These are phyloP conservation scores for Apocynum venetum DNA, from an alignment of 257 asterid genomes.

Conservation along the genomic window DNA sequence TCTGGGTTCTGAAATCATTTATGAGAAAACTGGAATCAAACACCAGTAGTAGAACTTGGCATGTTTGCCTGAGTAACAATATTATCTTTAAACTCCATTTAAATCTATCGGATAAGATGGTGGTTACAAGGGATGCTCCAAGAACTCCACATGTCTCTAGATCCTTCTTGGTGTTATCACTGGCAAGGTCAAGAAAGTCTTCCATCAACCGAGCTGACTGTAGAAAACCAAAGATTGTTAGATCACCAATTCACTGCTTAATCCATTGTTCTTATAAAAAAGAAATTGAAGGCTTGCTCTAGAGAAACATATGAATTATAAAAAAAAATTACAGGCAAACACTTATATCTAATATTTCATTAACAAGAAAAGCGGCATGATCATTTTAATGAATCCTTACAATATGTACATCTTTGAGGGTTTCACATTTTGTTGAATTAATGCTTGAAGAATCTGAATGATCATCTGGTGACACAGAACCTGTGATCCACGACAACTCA, in stretches of 20 bases:
- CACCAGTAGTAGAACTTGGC: too few species aligned
- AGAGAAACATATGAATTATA: background rate
- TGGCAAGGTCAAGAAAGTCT: conserved; percentile 42
- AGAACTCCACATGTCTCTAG: conserved; percentile 54
- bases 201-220: conserved; percentile 43
- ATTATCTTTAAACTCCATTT: too few species aligned
- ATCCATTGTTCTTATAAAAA: background rate
- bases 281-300: background rate
- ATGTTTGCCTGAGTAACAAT: too few species aligned
- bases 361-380: background rate
- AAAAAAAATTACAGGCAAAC: background rate
- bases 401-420: conserved; percentile 42
- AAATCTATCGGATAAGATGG: background rate
- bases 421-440: conserved; percentile 10
- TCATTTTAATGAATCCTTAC: conserved; percentile 19
- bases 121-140: conserved; percentile 49
- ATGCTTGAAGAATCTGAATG: conserved; percentile 19
- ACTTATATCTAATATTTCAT: background rate
- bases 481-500: conserved; percentile 21
- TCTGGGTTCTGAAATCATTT: too few species aligned
- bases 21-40: too few species aligned
- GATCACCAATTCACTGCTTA: background rate
- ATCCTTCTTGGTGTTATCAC: conserved; percentile 38
- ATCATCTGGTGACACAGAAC: conserved; percentile 20
- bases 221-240: conserved; percentile 1